Conservation (phyloP, 495 filamentous ascomycete genomes). For the Neurospora hispaniola region DNA sequence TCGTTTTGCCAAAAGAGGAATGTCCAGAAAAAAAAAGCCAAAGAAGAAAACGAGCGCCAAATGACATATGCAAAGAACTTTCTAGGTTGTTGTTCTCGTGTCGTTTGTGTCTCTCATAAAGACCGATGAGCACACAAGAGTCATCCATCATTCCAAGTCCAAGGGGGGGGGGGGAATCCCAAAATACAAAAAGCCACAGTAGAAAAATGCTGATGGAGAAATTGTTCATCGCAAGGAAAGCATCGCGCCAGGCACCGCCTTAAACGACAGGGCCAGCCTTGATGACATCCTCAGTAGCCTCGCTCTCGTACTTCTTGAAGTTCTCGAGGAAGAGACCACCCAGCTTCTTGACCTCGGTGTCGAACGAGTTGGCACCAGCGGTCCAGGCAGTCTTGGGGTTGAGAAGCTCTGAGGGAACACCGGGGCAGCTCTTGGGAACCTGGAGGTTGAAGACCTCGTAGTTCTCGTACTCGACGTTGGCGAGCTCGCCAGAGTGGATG, state of each 20-base stretch:
- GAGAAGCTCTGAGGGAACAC: constrained; percentile 81
- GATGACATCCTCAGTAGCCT: constrained; percentile 77
- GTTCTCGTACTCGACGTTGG: constrained; percentile 81
- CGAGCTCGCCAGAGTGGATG: constrained; percentile 92
- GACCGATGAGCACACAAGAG: background rate
- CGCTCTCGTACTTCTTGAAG: constrained; percentile 87
- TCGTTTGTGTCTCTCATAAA: background rate
- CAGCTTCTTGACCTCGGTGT: constrained; percentile 78
- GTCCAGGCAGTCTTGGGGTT: constrained; percentile 94
- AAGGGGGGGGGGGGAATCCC: background rate
- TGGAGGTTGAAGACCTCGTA: constrained; percentile 95
- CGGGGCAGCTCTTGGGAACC: constrained; percentile 76
- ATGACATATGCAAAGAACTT: constrained; percentile 7
- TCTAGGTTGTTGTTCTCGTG: background rate
- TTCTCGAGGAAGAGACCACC: constrained; percentile 84
- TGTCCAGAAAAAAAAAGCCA: constrained; percentile 1
- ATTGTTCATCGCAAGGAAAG: background rate
- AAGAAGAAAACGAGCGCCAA: constrained; percentile 2
- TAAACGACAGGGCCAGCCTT: constrained; percentile 51
- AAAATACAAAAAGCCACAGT: constrained; percentile 1
- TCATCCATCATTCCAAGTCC: background rate
- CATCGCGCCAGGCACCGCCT: background rate
- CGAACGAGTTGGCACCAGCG: constrained; percentile 63
- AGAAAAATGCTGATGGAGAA: background rate
- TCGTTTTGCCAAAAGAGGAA: background rate